A percentile compares a stretch with the other conserved stretches of the same genome.
Evolutionary conservation across 352 stramenopile genomes (phyloP).

Genomic region (Phytopythium delawarense): DNA sequence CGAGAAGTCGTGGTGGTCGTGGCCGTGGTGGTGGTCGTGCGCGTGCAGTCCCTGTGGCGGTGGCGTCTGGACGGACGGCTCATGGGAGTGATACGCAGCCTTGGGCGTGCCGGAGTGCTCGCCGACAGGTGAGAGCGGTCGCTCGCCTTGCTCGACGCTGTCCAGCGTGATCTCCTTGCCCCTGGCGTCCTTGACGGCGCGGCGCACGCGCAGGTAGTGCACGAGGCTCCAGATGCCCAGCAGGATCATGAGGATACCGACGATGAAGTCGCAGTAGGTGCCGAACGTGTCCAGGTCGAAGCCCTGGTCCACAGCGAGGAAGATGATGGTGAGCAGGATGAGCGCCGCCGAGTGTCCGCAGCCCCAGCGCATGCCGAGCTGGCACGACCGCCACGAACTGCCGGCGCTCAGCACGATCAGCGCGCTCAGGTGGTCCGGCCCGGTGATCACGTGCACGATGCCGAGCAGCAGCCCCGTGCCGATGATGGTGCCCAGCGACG

Average conservation of each 20-base stretch:
- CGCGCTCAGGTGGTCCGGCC: slow-evolving; percentile 86
- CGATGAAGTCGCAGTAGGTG: slow-evolving; percentile 49
- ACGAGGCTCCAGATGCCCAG: slow-evolving; percentile 37
- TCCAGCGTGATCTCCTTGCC: slow-evolving; percentile 1
- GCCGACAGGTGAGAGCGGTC: not conserved
- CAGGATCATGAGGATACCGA: slow-evolving; percentile 56
- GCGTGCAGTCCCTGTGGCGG: slow-evolving; percentile 8
- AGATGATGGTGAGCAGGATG: slow-evolving; percentile 59
- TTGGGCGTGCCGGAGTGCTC: slow-evolving; percentile 4
- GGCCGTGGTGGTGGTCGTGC: slow-evolving; percentile 10
- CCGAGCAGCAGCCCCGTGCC: slow-evolving; percentile 46
- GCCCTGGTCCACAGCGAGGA: slow-evolving; percentile 40
- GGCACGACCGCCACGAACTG: slow-evolving; percentile 65
- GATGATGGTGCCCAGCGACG: slow-evolving; percentile 36
- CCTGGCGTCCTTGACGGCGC: slow-evolving; percentile 4
- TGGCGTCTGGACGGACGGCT: slow-evolving; percentile 6
- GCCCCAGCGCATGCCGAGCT: slow-evolving; percentile 84
- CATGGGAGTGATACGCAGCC: not conserved
- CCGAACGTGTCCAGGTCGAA: slow-evolving; percentile 36
- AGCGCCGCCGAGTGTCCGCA: slow-evolving; percentile 77
- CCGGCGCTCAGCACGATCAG: slow-evolving; percentile 76
- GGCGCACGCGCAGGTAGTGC: slow-evolving; percentile 37
- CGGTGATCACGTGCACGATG: slow-evolving; percentile 55
- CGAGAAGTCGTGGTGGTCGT: slow-evolving; percentile 15
- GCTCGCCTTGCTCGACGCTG: not conserved